phyloP scores from a whole-genome alignment of 805 yeast species.

The Schizosaccharomyces japonicus region DNA sequence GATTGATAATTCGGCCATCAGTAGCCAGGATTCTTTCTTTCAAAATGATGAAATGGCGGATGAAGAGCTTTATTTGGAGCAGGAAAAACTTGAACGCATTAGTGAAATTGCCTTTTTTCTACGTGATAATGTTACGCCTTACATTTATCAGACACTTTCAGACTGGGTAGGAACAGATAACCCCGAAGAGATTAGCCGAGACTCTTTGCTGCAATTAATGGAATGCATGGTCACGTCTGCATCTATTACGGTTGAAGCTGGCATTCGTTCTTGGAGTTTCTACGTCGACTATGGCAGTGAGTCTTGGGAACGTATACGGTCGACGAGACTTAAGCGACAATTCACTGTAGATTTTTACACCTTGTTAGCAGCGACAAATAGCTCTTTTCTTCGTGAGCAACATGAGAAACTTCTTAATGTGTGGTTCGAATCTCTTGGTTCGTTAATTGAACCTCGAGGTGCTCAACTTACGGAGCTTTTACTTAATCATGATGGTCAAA shows the following conservation, averaged over 20 bases:
- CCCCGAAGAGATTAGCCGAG: background rate
- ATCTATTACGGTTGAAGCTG: background rate
- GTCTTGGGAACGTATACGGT: constrained; percentile 1
- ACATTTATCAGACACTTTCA: background rate
- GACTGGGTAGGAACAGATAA: background rate
- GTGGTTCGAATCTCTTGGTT: background rate
- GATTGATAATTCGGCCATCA: background rate
- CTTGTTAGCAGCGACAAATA: background rate
- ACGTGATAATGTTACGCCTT: background rate
- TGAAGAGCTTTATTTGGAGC: background rate
- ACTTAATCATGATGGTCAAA: background rate
- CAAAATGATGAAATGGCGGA: background rate
- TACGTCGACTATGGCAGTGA: background rate
- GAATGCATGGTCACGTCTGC: background rate
- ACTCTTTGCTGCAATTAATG: background rate
- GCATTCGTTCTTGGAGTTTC: background rate
- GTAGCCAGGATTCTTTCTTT: constrained; percentile 1
- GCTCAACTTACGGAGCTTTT: background rate
- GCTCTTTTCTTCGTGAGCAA: background rate
- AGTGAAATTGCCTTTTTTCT: background rate
- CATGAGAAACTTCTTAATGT: background rate
- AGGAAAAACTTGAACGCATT: background rate
- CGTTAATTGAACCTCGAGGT: background rate
- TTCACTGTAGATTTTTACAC: background rate
- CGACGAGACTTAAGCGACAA: background rate